These are phyloP conservation scores for Actinomucor elegans DNA, from an alignment of 371 early-diverging fungal genomes.

Conservation along the genomic window DNA sequence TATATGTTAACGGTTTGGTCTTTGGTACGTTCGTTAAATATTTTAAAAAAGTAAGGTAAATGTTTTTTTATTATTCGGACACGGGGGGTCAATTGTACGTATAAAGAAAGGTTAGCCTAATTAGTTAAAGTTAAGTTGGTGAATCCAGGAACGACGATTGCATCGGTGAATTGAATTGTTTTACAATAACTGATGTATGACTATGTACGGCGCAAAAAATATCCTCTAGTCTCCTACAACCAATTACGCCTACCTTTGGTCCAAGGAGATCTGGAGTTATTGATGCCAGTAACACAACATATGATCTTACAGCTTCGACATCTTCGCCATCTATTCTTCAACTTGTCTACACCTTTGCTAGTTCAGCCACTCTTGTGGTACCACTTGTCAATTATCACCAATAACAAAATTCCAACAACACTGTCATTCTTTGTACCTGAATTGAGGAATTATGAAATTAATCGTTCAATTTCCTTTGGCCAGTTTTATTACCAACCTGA, in stretches of 20 bases:
- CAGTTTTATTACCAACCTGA: background rate
- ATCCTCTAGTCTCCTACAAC: background rate
- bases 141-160: too few relatives aligned
- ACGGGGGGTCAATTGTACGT: too few relatives aligned
- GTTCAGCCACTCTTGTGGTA: background rate
- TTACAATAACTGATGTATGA: background rate
- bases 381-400: background rate
- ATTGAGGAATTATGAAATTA: background rate
- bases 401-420: background rate
- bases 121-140: too few relatives aligned
- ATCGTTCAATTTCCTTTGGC: background rate
- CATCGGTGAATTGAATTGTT: too few relatives aligned
- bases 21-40: too few relatives aligned
- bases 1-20: too few relatives aligned
- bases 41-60: too few relatives aligned
- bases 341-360: background rate
- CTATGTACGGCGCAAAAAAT: constrained; percentile 1
- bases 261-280: background rate
- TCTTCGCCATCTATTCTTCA: too few relatives aligned
- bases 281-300: background rate
- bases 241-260: background rate
- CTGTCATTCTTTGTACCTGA: background rate
- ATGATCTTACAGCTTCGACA: background rate
- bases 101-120: too few relatives aligned
- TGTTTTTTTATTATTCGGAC: too few relatives aligned